A percentile compares a stretch with the other conserved stretches of the same genome.
Evolutionary conservation across 768 basidiomycete genomes (phyloP).

Genomic region (Hortiboletus campestris): DNA sequence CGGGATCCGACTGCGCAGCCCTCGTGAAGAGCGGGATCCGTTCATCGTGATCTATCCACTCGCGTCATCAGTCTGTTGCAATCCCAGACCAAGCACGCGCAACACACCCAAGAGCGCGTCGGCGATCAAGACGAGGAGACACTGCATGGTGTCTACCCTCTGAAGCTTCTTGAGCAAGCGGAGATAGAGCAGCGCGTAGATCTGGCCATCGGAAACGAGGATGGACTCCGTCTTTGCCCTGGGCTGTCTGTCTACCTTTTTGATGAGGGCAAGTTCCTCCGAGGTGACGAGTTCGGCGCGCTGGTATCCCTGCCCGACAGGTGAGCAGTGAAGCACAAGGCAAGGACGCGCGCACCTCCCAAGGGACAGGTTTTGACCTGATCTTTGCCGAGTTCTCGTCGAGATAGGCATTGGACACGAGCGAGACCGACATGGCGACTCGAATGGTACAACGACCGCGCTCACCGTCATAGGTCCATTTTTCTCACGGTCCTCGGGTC

Average conservation of each 20-base stretch:
- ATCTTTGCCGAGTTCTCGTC: conserved; percentile 89
- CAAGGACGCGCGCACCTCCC: conserved; percentile 67
- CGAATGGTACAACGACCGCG: background rate
- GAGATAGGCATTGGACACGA: conserved; percentile 80
- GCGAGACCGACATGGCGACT: conserved; percentile 62
- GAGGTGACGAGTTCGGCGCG: conserved; percentile 85
- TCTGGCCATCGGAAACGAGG: conserved; percentile 75
- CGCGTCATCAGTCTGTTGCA: background rate
- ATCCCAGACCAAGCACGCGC: background rate
- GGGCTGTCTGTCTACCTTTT: conserved; percentile 84
- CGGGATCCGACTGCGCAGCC: conserved; percentile 63
- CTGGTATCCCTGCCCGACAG: conserved; percentile 76
- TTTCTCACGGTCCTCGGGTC: conserved; percentile 33
- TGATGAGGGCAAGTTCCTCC: conserved; percentile 85
- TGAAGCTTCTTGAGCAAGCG: conserved; percentile 84
- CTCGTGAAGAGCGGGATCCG: conserved; percentile 74
- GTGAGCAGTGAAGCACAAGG: background rate
- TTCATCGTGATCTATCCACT: conserved; percentile 74
- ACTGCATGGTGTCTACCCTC: conserved; percentile 85
- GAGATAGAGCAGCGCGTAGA: conserved; percentile 87
- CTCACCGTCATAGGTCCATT: conserved; percentile 10
- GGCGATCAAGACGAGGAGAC: conserved; percentile 79
- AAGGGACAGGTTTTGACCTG: conserved; percentile 86
- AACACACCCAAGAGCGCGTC: conserved; percentile 79
- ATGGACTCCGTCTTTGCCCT: conserved; percentile 71